Conservation (phyloP, 805 yeast genomes). For the Isabelozyma gotoi region DNA sequence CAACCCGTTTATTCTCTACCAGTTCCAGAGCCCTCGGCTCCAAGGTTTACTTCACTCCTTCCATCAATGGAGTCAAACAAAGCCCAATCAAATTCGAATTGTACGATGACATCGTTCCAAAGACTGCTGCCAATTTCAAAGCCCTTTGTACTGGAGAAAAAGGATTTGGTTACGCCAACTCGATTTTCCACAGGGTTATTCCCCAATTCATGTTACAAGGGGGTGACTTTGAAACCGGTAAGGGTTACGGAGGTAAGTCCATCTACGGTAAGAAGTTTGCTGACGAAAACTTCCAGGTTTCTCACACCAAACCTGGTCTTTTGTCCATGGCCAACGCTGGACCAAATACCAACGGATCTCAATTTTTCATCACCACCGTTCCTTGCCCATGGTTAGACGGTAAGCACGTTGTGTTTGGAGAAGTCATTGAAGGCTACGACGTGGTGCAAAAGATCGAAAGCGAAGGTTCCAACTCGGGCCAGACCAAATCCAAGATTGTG, state of each 20-base stretch:
- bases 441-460: slow-evolving; percentile 82
- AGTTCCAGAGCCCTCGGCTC: slow-evolving; percentile 45
- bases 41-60: slow-evolving; percentile 57
- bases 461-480: slow-evolving; percentile 51
- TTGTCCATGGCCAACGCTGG: slow-evolving; percentile 98
- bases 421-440: slow-evolving; percentile 79
- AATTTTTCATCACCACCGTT: slow-evolving; percentile 93
- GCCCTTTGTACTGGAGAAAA: slow-evolving; percentile 70
- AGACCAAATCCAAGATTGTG: slow-evolving; percentile 47
- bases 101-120: slow-evolving; percentile 89
- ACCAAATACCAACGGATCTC: slow-evolving; percentile 97
- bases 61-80: slow-evolving; percentile 52
- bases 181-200: slow-evolving; percentile 48
- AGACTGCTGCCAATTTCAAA: slow-evolving; percentile 95
- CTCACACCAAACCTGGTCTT: slow-evolving; percentile 76
- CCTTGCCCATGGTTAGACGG: slow-evolving; percentile 89
- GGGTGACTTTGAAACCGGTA: slow-evolving; percentile 48
- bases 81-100: slow-evolving; percentile 46
- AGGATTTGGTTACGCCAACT: slow-evolving; percentile 45
- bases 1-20: slow-evolving; percentile 51
- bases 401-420: slow-evolving; percentile 92
- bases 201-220: slow-evolving; percentile 51
- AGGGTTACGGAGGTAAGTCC: slow-evolving; percentile 48
- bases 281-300: slow-evolving; percentile 73
- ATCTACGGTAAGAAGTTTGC: slow-evolving; percentile 69